These are phyloP conservation scores for Piper betle DNA, from an alignment of 164 flowering plant species.

Conservation along the genomic window DNA sequence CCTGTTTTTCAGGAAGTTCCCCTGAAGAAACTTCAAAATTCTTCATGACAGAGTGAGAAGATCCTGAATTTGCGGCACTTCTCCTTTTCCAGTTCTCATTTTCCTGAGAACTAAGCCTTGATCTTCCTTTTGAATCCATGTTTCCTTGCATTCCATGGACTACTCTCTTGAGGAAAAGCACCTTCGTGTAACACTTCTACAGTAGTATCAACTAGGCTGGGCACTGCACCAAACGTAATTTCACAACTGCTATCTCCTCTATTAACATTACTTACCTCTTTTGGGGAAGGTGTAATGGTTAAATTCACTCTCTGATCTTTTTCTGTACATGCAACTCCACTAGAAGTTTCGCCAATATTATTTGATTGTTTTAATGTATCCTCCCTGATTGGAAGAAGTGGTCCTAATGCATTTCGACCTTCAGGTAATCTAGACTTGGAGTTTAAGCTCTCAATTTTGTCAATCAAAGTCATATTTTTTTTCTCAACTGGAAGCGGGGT, in stretches of 20 bases:
- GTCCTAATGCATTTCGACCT: constrained; percentile 24
- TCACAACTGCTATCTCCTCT: constrained; percentile 24
- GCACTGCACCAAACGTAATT: constrained; percentile 12
- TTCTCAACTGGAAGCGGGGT: constrained; percentile 15
- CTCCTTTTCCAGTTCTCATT: constrained; percentile 54
- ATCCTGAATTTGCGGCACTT: constrained; percentile 22
- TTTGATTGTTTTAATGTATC: constrained; percentile 21
- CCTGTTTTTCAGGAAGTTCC: constrained; percentile 20
- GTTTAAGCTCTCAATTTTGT: constrained; percentile 72
- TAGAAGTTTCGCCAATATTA: constrained; percentile 9
- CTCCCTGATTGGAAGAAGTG: constrained; percentile 20
- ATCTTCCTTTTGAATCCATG: constrained; percentile 41
- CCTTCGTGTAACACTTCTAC: constrained; percentile 13
- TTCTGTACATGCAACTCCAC: constrained; percentile 17
- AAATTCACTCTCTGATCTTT: constrained; percentile 17
- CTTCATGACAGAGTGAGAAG: constrained; percentile 12
- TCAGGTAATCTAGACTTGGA: constrained; percentile 59
- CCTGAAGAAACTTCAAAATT: constrained; percentile 11
- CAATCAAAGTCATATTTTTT: constrained; percentile 46
- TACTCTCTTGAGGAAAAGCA: constrained; percentile 23
- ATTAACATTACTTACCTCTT: constrained; percentile 7
- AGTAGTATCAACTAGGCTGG: constrained; percentile 25
- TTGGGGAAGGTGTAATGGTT: constrained; percentile 11
- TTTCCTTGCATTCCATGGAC: constrained; percentile 36
- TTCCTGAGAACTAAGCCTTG: constrained; percentile 32